Conservation (phyloP, 2,329 filamentous ascomycete species). For the Paecilomyces fulvus region DNA sequence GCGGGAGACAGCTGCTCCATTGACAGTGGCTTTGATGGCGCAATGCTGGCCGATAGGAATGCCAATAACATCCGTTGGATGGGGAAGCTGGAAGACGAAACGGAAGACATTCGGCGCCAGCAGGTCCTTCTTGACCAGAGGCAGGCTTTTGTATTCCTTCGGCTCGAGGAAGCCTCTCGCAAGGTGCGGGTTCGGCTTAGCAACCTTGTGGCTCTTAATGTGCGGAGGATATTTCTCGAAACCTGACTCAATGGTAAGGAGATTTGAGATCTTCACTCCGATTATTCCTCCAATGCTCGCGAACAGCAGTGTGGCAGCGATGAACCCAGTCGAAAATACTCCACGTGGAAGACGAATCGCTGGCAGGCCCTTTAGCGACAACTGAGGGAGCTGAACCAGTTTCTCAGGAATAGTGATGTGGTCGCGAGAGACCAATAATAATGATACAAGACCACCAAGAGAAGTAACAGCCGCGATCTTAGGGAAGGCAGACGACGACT, state of each 20-base stretch:
- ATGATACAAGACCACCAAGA: constrained; percentile 22
- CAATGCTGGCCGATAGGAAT: constrained; percentile 52
- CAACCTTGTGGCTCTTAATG: constrained; percentile 31
- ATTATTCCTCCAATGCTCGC: not conserved
- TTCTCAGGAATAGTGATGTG: not conserved
- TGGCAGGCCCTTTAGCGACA: not conserved
- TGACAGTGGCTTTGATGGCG: constrained; percentile 41
- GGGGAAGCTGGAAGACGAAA: constrained; percentile 43
- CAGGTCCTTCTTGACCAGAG: constrained; percentile 25
- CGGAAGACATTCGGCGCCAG: constrained; percentile 29
- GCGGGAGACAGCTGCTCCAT: constrained; percentile 39
- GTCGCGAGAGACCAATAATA: constrained; percentile 25
- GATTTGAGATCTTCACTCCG: not conserved
- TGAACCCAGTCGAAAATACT: not conserved
- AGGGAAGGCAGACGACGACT: constrained; percentile 20
- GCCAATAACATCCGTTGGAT: constrained; percentile 38
- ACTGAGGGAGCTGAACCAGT: not conserved
- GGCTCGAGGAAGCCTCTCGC: constrained; percentile 44
- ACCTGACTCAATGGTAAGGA: not conserved
- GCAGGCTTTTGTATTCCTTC: constrained; percentile 40
- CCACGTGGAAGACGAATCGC: not conserved
- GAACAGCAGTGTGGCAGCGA: not conserved
- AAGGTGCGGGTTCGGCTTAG: constrained; percentile 32
- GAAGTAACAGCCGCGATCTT: not conserved
- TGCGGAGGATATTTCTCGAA: constrained; percentile 16